Conservation (phyloP, 306 rosid genomes). For the Cucurbita ficifolia region DNA sequence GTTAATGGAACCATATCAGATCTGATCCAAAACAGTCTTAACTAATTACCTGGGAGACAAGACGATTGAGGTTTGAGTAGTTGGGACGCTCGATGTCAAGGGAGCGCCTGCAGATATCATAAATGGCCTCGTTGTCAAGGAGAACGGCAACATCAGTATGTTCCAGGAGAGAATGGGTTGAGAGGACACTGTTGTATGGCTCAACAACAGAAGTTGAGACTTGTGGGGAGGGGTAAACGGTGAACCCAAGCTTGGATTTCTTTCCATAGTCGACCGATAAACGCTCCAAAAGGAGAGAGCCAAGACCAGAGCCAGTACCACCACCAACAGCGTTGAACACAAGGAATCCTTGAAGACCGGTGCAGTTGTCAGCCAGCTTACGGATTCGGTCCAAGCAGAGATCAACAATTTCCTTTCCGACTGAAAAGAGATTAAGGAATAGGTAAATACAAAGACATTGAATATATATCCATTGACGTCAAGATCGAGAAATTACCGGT, state of each 20-base stretch:
- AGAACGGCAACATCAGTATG: constrained; percentile 77
- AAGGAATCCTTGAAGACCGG: constrained; percentile 74
- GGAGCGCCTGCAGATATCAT: constrained; percentile 71
- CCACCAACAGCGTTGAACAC: constrained; percentile 83
- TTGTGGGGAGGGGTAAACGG: constrained; percentile 71
- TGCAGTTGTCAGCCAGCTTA: constrained; percentile 75
- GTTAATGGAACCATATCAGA: not conserved
- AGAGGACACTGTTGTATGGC: constrained; percentile 78
- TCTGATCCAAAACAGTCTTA: not conserved
- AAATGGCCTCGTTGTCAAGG: constrained; percentile 67
- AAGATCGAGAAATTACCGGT: constrained; percentile 29
- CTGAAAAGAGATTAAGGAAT: constrained; percentile 15
- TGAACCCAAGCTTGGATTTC: constrained; percentile 74
- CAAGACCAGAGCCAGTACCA: constrained; percentile 79
- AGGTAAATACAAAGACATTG: not conserved
- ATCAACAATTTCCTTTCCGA: constrained; percentile 76
- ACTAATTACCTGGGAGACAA: constrained; percentile 48
- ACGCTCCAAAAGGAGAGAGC: constrained; percentile 64
- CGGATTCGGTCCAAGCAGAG: constrained; percentile 69
- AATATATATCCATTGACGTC: too few species aligned
- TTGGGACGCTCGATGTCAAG: constrained; percentile 75
- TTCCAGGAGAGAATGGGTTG: constrained; percentile 68
- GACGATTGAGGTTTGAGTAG: constrained; percentile 67
- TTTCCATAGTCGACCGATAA: constrained; percentile 72
- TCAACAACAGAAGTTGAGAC: constrained; percentile 78